These are phyloP conservation scores for Tolypocladium album DNA, from an alignment of 2,329 filamentous ascomycete genomes.

Conservation along the genomic window DNA sequence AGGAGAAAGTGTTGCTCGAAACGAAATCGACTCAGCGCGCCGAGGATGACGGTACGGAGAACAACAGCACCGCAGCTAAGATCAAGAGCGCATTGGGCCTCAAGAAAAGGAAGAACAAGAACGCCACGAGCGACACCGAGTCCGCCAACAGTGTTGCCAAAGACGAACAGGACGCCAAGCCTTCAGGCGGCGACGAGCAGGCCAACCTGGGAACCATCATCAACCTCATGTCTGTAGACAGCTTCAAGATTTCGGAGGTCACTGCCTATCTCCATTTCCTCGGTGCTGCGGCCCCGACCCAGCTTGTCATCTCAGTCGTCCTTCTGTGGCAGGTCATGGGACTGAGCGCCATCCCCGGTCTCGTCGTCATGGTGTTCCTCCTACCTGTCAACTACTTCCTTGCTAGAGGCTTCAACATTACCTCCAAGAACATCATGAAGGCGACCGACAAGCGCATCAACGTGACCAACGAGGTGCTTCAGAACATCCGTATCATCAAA, in stretches of 20 bases:
- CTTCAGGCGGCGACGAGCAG: slow-evolving; percentile 48
- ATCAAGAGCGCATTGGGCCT: slow-evolving; percentile 49
- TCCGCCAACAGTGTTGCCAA: slow-evolving; percentile 19
- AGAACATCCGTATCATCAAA: slow-evolving; percentile 98
- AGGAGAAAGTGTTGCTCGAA: slow-evolving; percentile 61
- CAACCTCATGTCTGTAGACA: slow-evolving; percentile 98
- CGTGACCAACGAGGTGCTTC: slow-evolving; percentile 90
- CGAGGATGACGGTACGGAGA: slow-evolving; percentile 17
- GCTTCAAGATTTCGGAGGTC: slow-evolving; percentile 94
- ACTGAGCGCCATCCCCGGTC: slow-evolving; percentile 84
- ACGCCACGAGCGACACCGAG: slow-evolving; percentile 22
- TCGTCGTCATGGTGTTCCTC: slow-evolving; percentile 79
- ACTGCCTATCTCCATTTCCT: slow-evolving; percentile 93
- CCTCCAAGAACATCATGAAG: slow-evolving; percentile 83
- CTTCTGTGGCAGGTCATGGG: slow-evolving; percentile 87
- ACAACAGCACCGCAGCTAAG: slow-evolving; percentile 32
- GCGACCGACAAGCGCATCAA: slow-evolving; percentile 95
- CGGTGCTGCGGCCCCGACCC: slow-evolving; percentile 83
- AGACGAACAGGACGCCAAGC: slow-evolving; percentile 25
- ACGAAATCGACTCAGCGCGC: slow-evolving; percentile 28
- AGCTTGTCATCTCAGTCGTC: slow-evolving; percentile 69
- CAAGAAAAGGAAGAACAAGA: slow-evolving; percentile 45
- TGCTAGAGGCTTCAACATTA: slow-evolving; percentile 71
- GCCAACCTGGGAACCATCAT: slow-evolving; percentile 97
- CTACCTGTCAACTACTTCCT: slow-evolving; percentile 86